Conservation (phyloP, 2,329 filamentous ascomycete genomes). For the Aureobasidium sp. region DNA sequence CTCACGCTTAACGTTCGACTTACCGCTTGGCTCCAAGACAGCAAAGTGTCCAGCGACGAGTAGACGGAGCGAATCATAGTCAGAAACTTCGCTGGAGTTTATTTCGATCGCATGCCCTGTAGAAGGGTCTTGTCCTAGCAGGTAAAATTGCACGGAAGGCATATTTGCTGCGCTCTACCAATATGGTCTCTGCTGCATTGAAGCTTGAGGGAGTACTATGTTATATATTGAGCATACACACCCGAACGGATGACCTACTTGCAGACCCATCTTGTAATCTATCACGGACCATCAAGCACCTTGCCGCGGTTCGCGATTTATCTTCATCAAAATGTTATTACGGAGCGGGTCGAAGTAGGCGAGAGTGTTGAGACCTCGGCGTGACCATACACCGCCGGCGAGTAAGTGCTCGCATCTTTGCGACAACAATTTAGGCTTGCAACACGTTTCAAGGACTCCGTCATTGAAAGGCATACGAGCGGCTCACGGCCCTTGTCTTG, state of each 20-base stretch:
- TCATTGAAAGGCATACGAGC: neutral
- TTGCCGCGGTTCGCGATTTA: neutral
- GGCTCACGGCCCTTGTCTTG: neutral
- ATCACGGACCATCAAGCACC: constrained; percentile 3
- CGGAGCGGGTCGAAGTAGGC: constrained; percentile 6
- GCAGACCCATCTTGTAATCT: neutral
- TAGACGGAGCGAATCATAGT: constrained; percentile 24
- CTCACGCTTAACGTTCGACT: neutral
- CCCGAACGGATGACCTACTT: neutral
- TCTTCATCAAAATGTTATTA: constrained; percentile 5
- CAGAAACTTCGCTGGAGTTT: constrained; percentile 19
- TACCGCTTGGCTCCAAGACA: constrained; percentile 27
- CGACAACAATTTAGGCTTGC: neutral
- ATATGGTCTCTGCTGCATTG: neutral
- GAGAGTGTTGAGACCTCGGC: constrained; percentile 1
- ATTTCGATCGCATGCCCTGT: constrained; percentile 23
- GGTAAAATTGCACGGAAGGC: constrained; percentile 23
- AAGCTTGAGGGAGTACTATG: neutral
- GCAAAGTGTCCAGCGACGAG: constrained; percentile 27
- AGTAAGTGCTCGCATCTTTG: constrained; percentile 8
- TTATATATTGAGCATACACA: constrained; percentile 10
- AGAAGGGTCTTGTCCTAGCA: constrained; percentile 24
- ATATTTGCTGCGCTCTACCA: constrained; percentile 1
- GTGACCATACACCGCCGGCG: neutral
- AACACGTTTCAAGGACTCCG: neutral